Conservation (phyloP, 345 rosid genomes). For the Acer yangbiense region DNA sequence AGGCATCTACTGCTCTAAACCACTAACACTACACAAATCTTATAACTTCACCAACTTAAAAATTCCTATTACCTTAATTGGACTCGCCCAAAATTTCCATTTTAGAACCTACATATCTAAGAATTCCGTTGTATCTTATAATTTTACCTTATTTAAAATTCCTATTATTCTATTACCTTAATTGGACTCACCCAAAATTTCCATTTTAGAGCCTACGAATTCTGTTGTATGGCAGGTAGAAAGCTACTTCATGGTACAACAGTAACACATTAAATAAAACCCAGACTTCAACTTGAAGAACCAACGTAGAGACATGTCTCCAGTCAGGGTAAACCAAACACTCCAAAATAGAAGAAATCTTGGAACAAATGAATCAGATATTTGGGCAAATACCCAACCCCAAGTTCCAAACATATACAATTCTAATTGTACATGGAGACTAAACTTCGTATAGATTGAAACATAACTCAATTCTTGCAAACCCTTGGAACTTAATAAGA, state of each 20-base stretch:
- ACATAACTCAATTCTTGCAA: background rate
- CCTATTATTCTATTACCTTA: background rate
- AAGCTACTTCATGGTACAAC: background rate
- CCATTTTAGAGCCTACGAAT: background rate
- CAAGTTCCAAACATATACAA: background rate
- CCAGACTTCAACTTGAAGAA: background rate
- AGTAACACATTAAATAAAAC: background rate
- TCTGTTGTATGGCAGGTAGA: background rate
- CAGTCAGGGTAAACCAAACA: background rate
- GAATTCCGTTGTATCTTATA: background rate
- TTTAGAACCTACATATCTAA: background rate
- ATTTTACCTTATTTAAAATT: no score
- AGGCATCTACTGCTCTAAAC: background rate
- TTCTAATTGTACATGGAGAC: background rate
- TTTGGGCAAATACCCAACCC: background rate
- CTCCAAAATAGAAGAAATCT: slow-evolving; percentile 4
- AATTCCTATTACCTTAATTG: background rate
- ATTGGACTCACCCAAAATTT: background rate
- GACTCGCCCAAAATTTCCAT: background rate
- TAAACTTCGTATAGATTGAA: background rate
- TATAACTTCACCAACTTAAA: background rate
- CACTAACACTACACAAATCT: background rate
- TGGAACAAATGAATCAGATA: background rate
- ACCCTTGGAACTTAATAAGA: background rate
- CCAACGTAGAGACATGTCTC: background rate